Base-by-base conservation (phyloP, 345 rosid species). In the Brassica rapa region DNA sequence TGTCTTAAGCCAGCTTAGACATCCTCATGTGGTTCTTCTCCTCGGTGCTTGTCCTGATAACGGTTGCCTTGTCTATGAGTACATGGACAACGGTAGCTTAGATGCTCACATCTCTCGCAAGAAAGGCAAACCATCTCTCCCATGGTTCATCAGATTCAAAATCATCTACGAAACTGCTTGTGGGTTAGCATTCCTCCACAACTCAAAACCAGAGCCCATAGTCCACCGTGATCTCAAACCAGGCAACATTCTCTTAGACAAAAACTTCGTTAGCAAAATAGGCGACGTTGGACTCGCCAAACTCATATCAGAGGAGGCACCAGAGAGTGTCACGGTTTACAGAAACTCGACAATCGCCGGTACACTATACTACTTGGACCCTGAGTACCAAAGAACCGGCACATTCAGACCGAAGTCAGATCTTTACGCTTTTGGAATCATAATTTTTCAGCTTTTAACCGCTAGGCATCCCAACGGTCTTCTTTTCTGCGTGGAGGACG, bases 181-280 rank as follows among this genome's bases (percentile, higher is more conserved):
- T n/a, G 56, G 56, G 19, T 51, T 51, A 51, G 56, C 56, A 5
- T n/a, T 51, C 56, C 56, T 51, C 56, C 56, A 51, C 56, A 51
- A 51, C 56, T 51, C 56, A n/a, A 51, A 51, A 15, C 56, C 56
- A 51, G 56, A 51, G 56, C 56, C 56, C 56, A 51, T 51, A 19
- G 56, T 51, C 56, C 56, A 51, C 56, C 19, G 56, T 0, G 56
- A 51, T 51, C 56, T 51, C 21, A 51, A 51, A 51, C 56, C 56
- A 51, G 56, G 56, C 56, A 51, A 51, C 56, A 51, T 51, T 51
- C 56, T 51, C 56, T 51, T 51, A 51, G 56, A 51, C 56, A 51
- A 14, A n/a, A 51, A 51, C 56, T 51, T n/a, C 56, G 56, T 51
- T 5, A 51, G 56, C 56, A 51, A 51, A n/a, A 51, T 51, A 51